These are phyloP conservation scores for Penicillium olsonii DNA, from an alignment of 2,329 filamentous ascomycete species.

Conservation along the genomic window DNA sequence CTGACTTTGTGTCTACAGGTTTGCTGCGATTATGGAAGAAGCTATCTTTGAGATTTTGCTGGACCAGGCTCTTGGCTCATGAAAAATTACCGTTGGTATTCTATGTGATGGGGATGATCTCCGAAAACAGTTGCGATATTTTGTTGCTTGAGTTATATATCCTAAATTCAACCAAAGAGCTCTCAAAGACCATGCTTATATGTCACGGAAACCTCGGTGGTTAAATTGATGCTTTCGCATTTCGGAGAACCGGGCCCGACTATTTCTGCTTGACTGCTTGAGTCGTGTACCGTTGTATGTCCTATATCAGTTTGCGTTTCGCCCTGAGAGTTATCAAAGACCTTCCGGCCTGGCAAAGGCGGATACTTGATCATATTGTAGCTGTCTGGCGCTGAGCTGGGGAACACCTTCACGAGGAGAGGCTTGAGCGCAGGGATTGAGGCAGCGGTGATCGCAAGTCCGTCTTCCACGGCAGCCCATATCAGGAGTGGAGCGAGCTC, in stretches of 20 bases:
- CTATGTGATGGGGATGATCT: no score
- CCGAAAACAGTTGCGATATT: no score
- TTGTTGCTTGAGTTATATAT: not conserved
- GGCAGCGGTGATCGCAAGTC: conserved; percentile 30
- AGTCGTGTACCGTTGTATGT: conserved; percentile 6
- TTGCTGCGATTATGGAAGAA: conserved; percentile 15
- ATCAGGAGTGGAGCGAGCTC: conserved; percentile 23
- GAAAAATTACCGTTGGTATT: no score
- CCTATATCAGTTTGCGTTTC: conserved; percentile 13
- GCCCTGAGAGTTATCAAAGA: conserved; percentile 17
- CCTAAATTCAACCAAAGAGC: not conserved
- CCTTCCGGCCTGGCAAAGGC: not conserved
- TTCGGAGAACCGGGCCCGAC: conserved; percentile 2
- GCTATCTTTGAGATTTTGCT: conserved; percentile 11
- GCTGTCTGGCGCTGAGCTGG: conserved; percentile 9
- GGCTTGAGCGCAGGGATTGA: conserved; percentile 33
- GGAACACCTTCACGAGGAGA: conserved; percentile 21
- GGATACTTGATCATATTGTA: conserved; percentile 21
- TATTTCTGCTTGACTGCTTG: conserved; percentile 14
- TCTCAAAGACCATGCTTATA: conserved; percentile 1
- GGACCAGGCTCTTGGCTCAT: not conserved
- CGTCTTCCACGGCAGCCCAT: conserved; percentile 32
- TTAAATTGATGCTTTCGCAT: conserved; percentile 15
- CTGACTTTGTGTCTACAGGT: not conserved
- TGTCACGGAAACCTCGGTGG: conserved; percentile 16